phyloP scores from a whole-genome alignment of 2,329 filamentous ascomycete genomes.

The Aspergillus sp. region DNA sequence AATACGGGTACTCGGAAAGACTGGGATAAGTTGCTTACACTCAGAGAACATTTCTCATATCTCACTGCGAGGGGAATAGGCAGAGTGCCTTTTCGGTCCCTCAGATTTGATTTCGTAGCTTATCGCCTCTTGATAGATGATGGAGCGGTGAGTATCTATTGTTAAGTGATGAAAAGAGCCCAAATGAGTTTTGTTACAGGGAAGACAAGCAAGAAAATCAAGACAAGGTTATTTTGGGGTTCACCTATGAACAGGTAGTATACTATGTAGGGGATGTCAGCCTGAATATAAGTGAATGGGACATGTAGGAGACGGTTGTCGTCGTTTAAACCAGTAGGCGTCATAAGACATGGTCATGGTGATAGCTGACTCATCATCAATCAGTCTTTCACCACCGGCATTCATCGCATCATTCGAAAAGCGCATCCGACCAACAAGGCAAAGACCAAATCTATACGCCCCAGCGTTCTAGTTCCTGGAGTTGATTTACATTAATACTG shows the following conservation, averaged over 20 bases:
- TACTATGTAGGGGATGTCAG: neutral
- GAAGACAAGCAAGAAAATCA: neutral
- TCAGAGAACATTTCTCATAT: conserved; percentile 72
- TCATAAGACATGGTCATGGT: conserved; percentile 37
- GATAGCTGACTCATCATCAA: conserved; percentile 38
- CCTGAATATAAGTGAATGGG: conserved; percentile 1
- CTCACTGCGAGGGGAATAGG: neutral
- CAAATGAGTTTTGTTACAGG: neutral
- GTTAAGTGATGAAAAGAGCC: neutral
- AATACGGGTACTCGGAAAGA: neutral
- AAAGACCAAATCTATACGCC: neutral
- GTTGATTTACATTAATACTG: neutral
- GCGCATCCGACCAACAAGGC: conserved; percentile 2
- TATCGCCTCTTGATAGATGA: neutral
- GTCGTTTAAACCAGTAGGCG: conserved; percentile 26
- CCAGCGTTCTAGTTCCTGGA: neutral
- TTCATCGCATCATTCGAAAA: neutral
- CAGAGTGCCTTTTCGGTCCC: neutral
- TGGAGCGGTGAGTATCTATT: conserved; percentile 10
- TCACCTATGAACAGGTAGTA: neutral
- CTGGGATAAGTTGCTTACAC: conserved; percentile 60
- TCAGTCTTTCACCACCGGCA: neutral
- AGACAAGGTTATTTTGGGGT: neutral
- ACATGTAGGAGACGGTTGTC: conserved; percentile 11
- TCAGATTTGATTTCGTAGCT: conserved; percentile 1